phyloP scores from a whole-genome alignment of 176 grass and related monocot genomes.

The Poa annua region DNA sequence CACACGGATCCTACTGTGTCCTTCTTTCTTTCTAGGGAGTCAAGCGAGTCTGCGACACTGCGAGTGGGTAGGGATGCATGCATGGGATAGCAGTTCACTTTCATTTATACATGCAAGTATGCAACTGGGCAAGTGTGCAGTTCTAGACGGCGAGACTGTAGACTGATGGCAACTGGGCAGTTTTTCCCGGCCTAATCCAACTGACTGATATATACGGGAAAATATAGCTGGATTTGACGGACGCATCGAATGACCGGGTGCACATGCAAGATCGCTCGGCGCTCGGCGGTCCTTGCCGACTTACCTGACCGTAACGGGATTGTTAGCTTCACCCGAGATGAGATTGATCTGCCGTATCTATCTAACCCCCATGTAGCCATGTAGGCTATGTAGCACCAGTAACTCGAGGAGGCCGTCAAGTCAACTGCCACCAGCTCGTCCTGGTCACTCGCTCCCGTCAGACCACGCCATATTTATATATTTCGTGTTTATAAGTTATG shows the following conservation, averaged over 20 bases:
- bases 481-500: no score
- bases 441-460: background rate
- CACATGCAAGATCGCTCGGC: no score
- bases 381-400: background rate
- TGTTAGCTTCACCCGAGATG: no score
- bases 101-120: background rate
- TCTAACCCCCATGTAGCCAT: no score
- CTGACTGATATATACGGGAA: no score
- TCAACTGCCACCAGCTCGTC: conserved; percentile 24
- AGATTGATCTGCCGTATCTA: background rate
- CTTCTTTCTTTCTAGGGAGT: no score
- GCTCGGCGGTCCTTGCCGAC: background rate
- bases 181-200: background rate
- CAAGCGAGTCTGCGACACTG: no score
- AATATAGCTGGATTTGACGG: no score
- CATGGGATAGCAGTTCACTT: background rate
- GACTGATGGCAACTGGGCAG: background rate
- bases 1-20: background rate
- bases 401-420: background rate
- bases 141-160: background rate
- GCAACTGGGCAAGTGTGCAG: background rate
- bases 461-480: background rate
- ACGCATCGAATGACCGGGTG: no score
- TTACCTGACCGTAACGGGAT: background rate
- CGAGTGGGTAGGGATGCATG: background rate